A percentile compares a stretch with the other conserved stretches of the same genome.
phyloP scores from a whole-genome alignment of 768 basidiomycete genomes.

The Russula sp. region DNA sequence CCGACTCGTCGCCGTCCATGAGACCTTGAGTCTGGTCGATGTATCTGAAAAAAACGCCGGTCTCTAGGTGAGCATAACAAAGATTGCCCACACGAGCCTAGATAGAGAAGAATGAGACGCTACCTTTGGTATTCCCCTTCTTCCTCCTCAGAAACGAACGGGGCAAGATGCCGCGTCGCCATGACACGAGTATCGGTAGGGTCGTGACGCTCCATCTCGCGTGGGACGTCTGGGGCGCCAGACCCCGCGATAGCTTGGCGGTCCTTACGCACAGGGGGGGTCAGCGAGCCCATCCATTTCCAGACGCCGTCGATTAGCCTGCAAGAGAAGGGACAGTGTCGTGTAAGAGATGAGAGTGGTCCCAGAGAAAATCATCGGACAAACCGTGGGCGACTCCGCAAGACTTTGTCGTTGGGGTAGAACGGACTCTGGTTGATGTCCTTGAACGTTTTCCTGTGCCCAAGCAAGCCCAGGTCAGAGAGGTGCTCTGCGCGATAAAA shows the following conservation, averaged over 20 bases:
- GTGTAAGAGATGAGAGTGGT: not conserved
- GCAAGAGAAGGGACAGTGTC: not conserved
- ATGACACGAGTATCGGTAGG: constrained; percentile 16
- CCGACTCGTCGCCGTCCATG: constrained; percentile 12
- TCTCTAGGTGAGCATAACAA: not conserved
- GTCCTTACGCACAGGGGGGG: constrained; percentile 24
- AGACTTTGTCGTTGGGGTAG: constrained; percentile 42
- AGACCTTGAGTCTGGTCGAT: constrained; percentile 19
- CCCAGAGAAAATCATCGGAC: constrained; percentile 6
- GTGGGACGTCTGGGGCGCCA: not conserved
- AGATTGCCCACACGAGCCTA: no score
- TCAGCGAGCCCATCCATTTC: constrained; percentile 64
- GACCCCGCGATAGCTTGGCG: not conserved
- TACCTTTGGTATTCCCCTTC: constrained; percentile 24
- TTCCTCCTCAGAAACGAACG: constrained; percentile 22
- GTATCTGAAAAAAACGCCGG: not conserved
- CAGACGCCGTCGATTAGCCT: constrained; percentile 77
- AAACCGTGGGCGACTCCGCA: constrained; percentile 37
- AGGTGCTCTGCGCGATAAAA: no score
- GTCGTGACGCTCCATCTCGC: constrained; percentile 15
- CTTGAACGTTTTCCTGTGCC: constrained; percentile 57
- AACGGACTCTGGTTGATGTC: constrained; percentile 75
- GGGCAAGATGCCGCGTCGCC: constrained; percentile 14
- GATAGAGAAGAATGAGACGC: not conserved
- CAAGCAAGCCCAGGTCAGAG: not conserved